These are phyloP conservation scores for Rhynchosporium graminicola DNA, from an alignment of 2,329 filamentous ascomycete species.

Conservation along the genomic window DNA sequence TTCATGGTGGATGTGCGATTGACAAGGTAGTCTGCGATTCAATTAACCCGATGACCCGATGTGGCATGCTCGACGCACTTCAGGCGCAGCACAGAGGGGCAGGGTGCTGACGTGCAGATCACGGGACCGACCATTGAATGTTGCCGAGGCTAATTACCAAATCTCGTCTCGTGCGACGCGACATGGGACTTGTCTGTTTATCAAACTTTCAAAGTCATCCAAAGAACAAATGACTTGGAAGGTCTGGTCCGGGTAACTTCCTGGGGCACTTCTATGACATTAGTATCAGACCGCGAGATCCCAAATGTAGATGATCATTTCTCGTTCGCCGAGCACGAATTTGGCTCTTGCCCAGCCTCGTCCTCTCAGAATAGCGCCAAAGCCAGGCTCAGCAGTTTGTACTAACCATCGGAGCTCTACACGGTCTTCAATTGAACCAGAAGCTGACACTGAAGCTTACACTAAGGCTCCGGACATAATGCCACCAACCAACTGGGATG, in stretches of 20 bases:
- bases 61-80: constrained; percentile 12
- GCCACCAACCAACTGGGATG: constrained; percentile 96
- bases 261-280: too few species aligned
- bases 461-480: constrained; percentile 85
- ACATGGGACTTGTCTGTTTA: too few species aligned
- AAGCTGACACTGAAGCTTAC: constrained; percentile 95
- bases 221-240: too few species aligned
- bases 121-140: not conserved
- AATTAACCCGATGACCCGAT: constrained; percentile 2
- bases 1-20: not conserved
- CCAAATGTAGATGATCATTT: too few species aligned
- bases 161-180: too few species aligned
- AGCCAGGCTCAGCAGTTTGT: not conserved
- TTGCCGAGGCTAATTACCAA: not conserved
- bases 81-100: not conserved
- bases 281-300: too few species aligned
- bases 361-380: not conserved
- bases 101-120: constrained; percentile 3
- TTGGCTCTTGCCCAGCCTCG: too few species aligned
- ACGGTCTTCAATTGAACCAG: constrained; percentile 70
- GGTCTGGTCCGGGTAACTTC: too few species aligned
- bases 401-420: not conserved
- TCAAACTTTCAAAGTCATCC: too few species aligned
- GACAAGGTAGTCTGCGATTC: not conserved
- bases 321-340: too few species aligned